phyloP scores from a whole-genome alignment of 345 rosid species.

The Murraya koenigii region DNA sequence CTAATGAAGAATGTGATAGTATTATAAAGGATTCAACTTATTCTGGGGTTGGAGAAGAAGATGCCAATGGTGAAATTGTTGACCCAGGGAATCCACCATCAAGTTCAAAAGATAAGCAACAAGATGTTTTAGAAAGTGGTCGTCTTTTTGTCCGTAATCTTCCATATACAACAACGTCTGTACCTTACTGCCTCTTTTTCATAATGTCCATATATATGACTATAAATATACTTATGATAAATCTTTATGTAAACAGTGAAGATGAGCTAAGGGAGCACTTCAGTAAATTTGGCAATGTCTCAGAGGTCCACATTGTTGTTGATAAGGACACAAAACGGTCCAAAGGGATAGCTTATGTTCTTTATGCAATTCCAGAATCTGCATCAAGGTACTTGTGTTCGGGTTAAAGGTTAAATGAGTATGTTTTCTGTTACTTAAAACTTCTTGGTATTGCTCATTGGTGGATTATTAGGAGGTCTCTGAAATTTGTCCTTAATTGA shows the following conservation, averaged over 20 bases:
- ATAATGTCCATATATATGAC: neutral
- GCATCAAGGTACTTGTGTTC: conserved; percentile 61
- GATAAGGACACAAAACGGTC: conserved; percentile 90
- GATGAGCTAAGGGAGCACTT: conserved; percentile 86
- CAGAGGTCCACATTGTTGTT: conserved; percentile 79
- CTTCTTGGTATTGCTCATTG: conserved; percentile 2
- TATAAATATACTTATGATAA: neutral
- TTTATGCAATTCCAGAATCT: conserved; percentile 56
- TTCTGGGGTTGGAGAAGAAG: conserved; percentile 34
- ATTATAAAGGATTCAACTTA: conserved; percentile 14
- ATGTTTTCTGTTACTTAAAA: neutral
- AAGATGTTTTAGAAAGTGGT: conserved; percentile 43
- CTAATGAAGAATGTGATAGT: conserved; percentile 15
- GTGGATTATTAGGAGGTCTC: conserved; percentile 1
- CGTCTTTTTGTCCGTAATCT: conserved; percentile 90
- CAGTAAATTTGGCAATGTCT: conserved; percentile 54
- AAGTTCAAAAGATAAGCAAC: conserved; percentile 32
- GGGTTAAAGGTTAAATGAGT: neutral
- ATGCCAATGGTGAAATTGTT: conserved; percentile 36
- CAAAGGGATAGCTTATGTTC: conserved; percentile 83
- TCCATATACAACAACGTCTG: conserved; percentile 71
- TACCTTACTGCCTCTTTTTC: conserved; percentile 2
- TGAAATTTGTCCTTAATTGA: neutral
- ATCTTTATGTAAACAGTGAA: conserved; percentile 47
- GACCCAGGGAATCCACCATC: conserved; percentile 31